Percentiles rank a stretch among this genome's conserved stretches.
Evolutionary conservation across 192 early-diverging fungal genomes (phyloP).

Genomic region (Coemansia sp.): DNA sequence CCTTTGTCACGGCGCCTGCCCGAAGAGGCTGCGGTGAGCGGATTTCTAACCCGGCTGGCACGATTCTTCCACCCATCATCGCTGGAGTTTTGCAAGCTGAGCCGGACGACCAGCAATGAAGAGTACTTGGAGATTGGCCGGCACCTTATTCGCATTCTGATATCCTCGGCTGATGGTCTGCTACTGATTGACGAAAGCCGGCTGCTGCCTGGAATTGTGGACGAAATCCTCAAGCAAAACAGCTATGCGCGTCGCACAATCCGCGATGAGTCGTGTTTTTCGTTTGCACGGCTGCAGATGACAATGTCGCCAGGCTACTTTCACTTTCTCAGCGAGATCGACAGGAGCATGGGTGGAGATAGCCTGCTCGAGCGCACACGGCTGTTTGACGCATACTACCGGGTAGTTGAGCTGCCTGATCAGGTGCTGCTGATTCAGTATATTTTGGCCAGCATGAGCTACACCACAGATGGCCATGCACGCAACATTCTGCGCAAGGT

Average conservation of each 20-base stretch:
- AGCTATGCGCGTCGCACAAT: constrained; percentile 26
- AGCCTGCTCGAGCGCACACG: constrained; percentile 45
- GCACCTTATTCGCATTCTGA: constrained; percentile 49
- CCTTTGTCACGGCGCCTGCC: constrained; percentile 27
- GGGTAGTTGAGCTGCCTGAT: constrained; percentile 50
- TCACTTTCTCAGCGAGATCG: constrained; percentile 50
- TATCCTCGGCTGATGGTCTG: constrained; percentile 51
- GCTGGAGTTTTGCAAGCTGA: constrained; percentile 52
- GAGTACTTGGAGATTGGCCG: constrained; percentile 55
- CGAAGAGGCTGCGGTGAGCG: constrained; percentile 26
- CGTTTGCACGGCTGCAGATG: constrained; percentile 53
- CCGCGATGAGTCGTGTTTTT: constrained; percentile 55
- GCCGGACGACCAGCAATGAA: constrained; percentile 45
- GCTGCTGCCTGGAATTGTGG: constrained; percentile 43
- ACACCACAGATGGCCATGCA: constrained; percentile 38
- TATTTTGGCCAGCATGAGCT: constrained; percentile 50
- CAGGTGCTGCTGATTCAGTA: constrained; percentile 54
- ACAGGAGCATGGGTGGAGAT: constrained; percentile 42
- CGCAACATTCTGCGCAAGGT: constrained; percentile 51
- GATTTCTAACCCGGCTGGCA: constrained; percentile 39
- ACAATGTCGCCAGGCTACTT: constrained; percentile 57
- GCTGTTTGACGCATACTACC: constrained; percentile 53
- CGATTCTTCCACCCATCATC: constrained; percentile 49
- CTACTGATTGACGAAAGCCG: constrained; percentile 53
- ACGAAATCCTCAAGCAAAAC: constrained; percentile 49